Base-by-base conservation (phyloP, 345 rosid genomes). In the Lepidium aucheri region DNA sequence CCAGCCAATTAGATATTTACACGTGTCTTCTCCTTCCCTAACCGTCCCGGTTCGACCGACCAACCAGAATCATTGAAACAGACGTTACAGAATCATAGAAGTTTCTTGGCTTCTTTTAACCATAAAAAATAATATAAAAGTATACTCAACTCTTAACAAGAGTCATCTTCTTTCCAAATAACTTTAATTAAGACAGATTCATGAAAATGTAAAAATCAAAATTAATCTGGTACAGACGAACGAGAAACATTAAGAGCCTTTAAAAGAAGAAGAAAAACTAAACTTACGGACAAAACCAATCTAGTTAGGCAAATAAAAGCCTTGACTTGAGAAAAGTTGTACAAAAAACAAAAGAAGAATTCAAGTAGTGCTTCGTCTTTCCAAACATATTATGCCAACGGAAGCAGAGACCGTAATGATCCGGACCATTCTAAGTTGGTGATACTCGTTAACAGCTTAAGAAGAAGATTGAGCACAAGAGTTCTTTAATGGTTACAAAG, bases 1-100 rank as follows among this genome's bases (percentile, higher is more conserved):
- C 77, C 2, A 4, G 1, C 80, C 83, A 78, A 62, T 71, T 8
- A 34, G 13, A 7, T 74, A 47, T 3, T 13, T 70, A 30, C 86
- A 79, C 85, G 82, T 83, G 53, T 20, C 22, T 20, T 20, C n/a
- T 20, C 22, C 1, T 20, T 20, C 22, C 2, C 22, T 20, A 20
- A 20, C 22, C 22, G 22, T 2, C 2, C 22, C 22, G 22, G 22
- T 20, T 20, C 22, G 22, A 20, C 22, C 22, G 22, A 20, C 22
- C 22, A 20, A 20, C 22, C 22, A 20, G 22, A 20, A 20, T 20
- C 22, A 20, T 2, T 20, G 22, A 20, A 20, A 20, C 22, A 20
- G 22, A 20, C 22, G 22, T 20, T 20, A 1, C 22, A 20, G 22
- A 20, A 20, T 20, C 22, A 20, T 20, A 20, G 22, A 20, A 20